Conservation (phyloP, 2,329 filamentous ascomycete genomes). For the Lizonia empirigonia region DNA sequence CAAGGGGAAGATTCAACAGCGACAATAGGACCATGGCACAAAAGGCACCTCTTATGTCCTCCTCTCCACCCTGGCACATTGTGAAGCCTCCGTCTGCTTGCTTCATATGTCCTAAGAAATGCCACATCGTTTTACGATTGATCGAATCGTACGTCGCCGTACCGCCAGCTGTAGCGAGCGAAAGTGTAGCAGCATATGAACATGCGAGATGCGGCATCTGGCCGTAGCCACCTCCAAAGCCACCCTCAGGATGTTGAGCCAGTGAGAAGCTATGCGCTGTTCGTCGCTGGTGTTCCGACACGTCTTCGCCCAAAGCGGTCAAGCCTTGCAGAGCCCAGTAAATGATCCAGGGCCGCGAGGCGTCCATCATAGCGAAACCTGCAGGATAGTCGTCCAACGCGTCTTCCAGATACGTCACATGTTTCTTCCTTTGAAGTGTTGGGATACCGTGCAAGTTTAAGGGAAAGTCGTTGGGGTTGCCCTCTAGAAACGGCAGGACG, state of each 20-base stretch:
- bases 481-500: slow-evolving; percentile 70
- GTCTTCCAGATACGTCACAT: slow-evolving; percentile 66
- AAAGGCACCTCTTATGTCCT: slow-evolving; percentile 92
- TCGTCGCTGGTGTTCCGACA: slow-evolving; percentile 66
- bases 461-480: slow-evolving; percentile 56
- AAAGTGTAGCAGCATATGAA: slow-evolving; percentile 82
- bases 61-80: slow-evolving; percentile 83
- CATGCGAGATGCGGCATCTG: slow-evolving; percentile 88
- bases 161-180: slow-evolving; percentile 78
- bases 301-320: slow-evolving; percentile 75
- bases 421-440: slow-evolving; percentile 67
- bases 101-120: slow-evolving; percentile 86
- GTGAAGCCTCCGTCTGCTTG: slow-evolving; percentile 88
- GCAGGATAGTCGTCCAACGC: slow-evolving; percentile 66
- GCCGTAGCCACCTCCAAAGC: slow-evolving; percentile 92
- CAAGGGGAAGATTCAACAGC: slow-evolving; percentile 80
- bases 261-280: slow-evolving; percentile 75
- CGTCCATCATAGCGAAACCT: slow-evolving; percentile 76
- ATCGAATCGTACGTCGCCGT: slow-evolving; percentile 74
- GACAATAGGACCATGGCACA: slow-evolving; percentile 86
- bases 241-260: slow-evolving; percentile 82
- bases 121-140: slow-evolving; percentile 86
- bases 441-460: slow-evolving; percentile 77
- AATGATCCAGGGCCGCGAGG: slow-evolving; percentile 89
- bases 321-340: slow-evolving; percentile 89